Base-by-base conservation (phyloP, 2,329 filamentous ascomycete species). In the Falciphora oryzae region DNA sequence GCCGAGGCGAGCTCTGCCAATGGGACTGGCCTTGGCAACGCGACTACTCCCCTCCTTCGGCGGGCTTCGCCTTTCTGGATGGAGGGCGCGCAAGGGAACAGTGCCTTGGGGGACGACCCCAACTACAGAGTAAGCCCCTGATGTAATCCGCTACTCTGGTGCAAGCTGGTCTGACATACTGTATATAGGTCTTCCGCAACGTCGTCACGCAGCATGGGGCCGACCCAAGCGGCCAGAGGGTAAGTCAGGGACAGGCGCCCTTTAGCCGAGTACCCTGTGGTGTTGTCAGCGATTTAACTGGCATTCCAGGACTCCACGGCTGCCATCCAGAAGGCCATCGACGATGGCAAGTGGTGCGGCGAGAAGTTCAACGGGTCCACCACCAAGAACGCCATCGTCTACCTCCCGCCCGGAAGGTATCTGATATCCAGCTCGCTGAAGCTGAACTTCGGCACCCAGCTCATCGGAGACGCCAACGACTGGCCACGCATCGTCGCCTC, bases 241-340 rank as follows among this genome's bases (percentile, higher is more conserved):
- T 32, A 10, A 32, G 32, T 32, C 32, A 10, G 6, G 32, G 2
- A 13, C 29, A 32, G 11, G 32, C 11, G 32, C 10, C 10, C 7
- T 13, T 32, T 2, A 11, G 10, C 11, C 10, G 32, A 2, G 11
- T 32, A 32, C 32, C 29, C 28, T 53, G 10, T 14, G 90, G 89
- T 58, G 89, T 88, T 63, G 86, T 80, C 70, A 91, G 91, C 67
- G 89, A 95, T 70, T 13, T 32, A 32, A 32, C 32, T 32, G 10
- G 91, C 89, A 50, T 72, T 73, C 1, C 88, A 89, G 1, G 91
- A 94, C 69, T 91, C 94, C 72, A 93, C 91, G 1, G 79, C 78
- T 11, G 85, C 84, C 18, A 83, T 94, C 65, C 88, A 92, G 58
- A 27, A 28, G 16, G 59, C 63, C 2, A 32, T 29, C 4, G 53